Conservation (phyloP, 2,329 filamentous ascomycete genomes). For the Sporothrix globosa region DNA sequence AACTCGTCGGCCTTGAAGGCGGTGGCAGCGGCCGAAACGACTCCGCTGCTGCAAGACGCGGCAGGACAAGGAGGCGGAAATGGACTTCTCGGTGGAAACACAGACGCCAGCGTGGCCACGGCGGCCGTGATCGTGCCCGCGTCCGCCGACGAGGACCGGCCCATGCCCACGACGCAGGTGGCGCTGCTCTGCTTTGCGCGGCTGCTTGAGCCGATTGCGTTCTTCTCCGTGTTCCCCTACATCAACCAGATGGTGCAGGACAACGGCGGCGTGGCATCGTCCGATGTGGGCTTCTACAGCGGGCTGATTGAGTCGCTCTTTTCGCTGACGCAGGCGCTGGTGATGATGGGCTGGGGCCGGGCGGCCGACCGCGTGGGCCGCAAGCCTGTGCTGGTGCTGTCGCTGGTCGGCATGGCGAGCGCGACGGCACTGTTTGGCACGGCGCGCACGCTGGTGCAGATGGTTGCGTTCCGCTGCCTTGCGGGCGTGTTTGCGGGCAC, state of each 20-base stretch:
- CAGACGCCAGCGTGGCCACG: background rate
- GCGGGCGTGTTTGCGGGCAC: constrained; percentile 76
- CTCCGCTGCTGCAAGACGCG: constrained; percentile 39
- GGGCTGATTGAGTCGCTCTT: constrained; percentile 77
- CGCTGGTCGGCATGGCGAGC: constrained; percentile 64
- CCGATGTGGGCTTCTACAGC: constrained; percentile 78
- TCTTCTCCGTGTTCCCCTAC: constrained; percentile 81
- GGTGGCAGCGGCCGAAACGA: constrained; percentile 21
- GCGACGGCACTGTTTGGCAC: constrained; percentile 70
- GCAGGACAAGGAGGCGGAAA: constrained; percentile 18
- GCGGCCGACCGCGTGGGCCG: constrained; percentile 59
- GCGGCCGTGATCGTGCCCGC: constrained; percentile 15
- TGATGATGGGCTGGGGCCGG: constrained; percentile 75
- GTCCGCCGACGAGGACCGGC: constrained; percentile 43
- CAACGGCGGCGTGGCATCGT: constrained; percentile 62
- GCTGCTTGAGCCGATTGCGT: constrained; percentile 75
- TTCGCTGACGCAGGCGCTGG: constrained; percentile 72
- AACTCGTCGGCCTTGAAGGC: constrained; percentile 5
- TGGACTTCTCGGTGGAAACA: background rate
- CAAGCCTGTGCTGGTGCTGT: constrained; percentile 57
- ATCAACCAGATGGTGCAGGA: constrained; percentile 75
- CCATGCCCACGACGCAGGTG: constrained; percentile 67
- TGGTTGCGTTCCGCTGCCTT: constrained; percentile 71
- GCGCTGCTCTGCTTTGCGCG: constrained; percentile 73
- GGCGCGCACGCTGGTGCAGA: constrained; percentile 68